Base-by-base conservation (phyloP, 768 basidiomycete genomes). In the Rhodotorula graminis region DNA sequence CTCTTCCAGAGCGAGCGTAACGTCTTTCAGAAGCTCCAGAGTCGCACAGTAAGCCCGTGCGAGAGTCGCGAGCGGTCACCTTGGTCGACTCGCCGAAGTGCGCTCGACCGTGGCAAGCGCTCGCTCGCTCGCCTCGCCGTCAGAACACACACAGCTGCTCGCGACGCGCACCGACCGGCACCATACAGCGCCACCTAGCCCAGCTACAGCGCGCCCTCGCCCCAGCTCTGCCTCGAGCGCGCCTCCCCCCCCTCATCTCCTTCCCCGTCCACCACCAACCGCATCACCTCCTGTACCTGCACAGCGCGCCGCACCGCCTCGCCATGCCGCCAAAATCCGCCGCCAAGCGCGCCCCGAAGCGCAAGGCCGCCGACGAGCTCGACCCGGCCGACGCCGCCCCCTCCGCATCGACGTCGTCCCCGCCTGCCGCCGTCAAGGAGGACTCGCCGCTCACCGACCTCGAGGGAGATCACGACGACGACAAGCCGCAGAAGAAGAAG, bases 401-500 rank as follows among this genome's bases (percentile, higher is more conserved):
- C n/a, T 14, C 55, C 40, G 31, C 29, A 11, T 25, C 58, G 50
- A 50, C 25, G 2, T n/a, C 27, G n/a, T 4, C 15, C 2, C 59
- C 18, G 44, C n/a, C 19, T n/a, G 25, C 58, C 37, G 58, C 11
- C 19, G 33, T 19, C 8, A 29, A 40, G 27, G 58, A 65, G 47
- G 71, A 64, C 50, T 67, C 71, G 29, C 62, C 57, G 18, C 57
- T 64, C 14, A 53, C 56, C 2, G 61, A 71, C 27, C 57, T 44
- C n/a, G 40, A 50, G 10, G 15, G 29, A 46, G 52, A 50, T 2
- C 62, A 58, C 7, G 59, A 63, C 9, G 66, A 63, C 25, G 65
- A 25, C n/a, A 47, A 52, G 31, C 47, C 70, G 40, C 67, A 72
- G 62, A 68, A 64, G 63, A 29, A 18, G 33, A 72, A 72, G 55